phyloP scores from a whole-genome alignment of 1,139 yeast species.

The Yamadazyma taylorii region DNA sequence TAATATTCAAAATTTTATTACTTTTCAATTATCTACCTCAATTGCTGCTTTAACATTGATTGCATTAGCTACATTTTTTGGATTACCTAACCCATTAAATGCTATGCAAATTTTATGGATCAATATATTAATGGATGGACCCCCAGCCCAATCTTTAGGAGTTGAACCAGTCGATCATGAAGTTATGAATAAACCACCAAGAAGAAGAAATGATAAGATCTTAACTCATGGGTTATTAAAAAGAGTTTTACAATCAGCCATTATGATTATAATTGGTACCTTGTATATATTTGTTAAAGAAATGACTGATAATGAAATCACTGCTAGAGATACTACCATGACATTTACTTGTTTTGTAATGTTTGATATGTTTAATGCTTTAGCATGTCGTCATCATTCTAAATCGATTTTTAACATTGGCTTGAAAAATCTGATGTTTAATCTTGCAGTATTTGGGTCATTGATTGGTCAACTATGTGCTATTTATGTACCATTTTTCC shows the following conservation, averaged over 20 bases:
- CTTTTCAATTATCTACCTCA: conserved; percentile 92
- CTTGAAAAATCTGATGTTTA: conserved; percentile 79
- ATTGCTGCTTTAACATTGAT: conserved; percentile 91
- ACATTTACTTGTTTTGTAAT: conserved; percentile 95
- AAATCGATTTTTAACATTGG: conserved; percentile 84
- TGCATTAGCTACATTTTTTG: conserved; percentile 82
- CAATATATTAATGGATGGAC: conserved; percentile 97
- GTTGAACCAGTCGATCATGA: conserved; percentile 96
- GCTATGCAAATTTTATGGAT: conserved; percentile 99
- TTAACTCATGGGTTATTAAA: conserved; percentile 66
- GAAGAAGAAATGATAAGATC: conserved; percentile 80
- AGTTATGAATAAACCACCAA: conserved; percentile 93
- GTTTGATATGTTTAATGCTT: conserved; percentile 94
- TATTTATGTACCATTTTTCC: conserved; percentile 89
- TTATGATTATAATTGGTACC: conserved; percentile 74
- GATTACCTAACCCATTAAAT: conserved; percentile 91
- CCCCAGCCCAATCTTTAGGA: conserved; percentile 97
- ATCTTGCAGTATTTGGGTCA: conserved; percentile 88
- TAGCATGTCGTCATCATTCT: conserved; percentile 84
- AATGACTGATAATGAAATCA: conserved; percentile 77
- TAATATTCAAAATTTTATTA: conserved; percentile 89
- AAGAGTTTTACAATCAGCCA: conserved; percentile 74
- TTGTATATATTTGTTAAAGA: conserved; percentile 80
- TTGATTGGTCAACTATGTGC: conserved; percentile 91
- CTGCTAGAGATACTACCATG: conserved; percentile 98